Evolutionary conservation across 2,329 filamentous ascomycete genomes (phyloP).

Genomic region (Arthrobotrys conoides): DNA sequence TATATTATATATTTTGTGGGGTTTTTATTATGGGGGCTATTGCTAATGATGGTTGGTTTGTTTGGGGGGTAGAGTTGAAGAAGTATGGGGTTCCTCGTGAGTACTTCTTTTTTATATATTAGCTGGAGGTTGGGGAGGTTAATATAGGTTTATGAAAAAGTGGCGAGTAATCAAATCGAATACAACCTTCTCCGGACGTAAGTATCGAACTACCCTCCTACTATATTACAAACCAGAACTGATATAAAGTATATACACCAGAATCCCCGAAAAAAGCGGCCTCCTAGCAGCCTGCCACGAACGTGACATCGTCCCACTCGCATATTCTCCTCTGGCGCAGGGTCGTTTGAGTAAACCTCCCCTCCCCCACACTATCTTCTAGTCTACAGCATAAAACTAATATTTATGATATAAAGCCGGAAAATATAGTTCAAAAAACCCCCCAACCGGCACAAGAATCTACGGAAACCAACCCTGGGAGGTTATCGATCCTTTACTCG

Average conservation of each 20-base stretch:
- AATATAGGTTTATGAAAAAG: not conserved
- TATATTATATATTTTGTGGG: not conserved
- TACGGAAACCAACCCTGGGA: slow-evolving; percentile 69
- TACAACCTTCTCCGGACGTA: slow-evolving; percentile 68
- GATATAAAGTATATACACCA: not conserved
- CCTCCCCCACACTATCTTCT: not conserved
- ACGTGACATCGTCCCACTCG: slow-evolving; percentile 68
- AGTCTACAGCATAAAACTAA: not conserved
- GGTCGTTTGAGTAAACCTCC: slow-evolving; percentile 66
- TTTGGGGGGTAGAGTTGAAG: slow-evolving; percentile 64
- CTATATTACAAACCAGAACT: not conserved
- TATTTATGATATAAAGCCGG: slow-evolving; percentile 61
- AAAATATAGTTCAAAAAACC: slow-evolving; percentile 67
- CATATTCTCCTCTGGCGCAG: slow-evolving; percentile 68
- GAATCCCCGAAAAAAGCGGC: slow-evolving; percentile 67
- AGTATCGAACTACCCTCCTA: not conserved
- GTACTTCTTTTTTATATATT: not conserved
- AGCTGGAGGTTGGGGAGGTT: not conserved
- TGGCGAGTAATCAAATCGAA: slow-evolving; percentile 69
- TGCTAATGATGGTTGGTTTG: no score
- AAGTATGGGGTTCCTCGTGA: slow-evolving; percentile 66
- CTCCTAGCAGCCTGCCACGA: slow-evolving; percentile 67
- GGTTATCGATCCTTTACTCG: slow-evolving; percentile 67
- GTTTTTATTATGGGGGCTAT: not conserved
- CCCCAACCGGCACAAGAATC: slow-evolving; percentile 66